These are phyloP conservation scores for Plasmodium malariae DNA, from an alignment of 169 alveolate genomes.

Conservation along the genomic window DNA sequence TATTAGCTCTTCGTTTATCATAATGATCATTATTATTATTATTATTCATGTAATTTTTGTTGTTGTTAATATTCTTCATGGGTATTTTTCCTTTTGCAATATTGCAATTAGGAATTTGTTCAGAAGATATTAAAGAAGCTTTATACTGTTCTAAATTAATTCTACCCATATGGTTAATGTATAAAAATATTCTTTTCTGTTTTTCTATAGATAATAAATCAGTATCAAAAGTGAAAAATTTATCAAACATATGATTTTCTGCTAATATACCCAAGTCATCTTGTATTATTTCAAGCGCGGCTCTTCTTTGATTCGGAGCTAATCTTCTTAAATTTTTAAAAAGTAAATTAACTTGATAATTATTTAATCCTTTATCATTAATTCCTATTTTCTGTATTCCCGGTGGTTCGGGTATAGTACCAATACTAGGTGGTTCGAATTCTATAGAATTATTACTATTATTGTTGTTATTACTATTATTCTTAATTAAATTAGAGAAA, in stretches of 20 bases:
- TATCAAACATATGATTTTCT: conserved; percentile 85
- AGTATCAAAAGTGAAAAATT: conserved; percentile 85
- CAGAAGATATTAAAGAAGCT: conserved; percentile 56
- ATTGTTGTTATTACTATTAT: conserved; percentile 3
- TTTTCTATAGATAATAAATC: conserved; percentile 88
- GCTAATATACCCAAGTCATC: conserved; percentile 91
- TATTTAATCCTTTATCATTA: conserved; percentile 87
- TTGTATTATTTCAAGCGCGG: conserved; percentile 90
- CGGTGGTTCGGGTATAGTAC: conserved; percentile 89
- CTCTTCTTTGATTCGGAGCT: conserved; percentile 90
- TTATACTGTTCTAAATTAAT: conserved; percentile 84
- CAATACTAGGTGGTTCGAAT: conserved; percentile 84
- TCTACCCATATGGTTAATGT: conserved; percentile 88
- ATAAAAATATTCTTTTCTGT: conserved; percentile 86
- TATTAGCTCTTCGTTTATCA: conserved; percentile 51
- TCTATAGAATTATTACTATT: conserved; percentile 18
- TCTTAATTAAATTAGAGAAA: background rate
- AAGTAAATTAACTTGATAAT: conserved; percentile 83
- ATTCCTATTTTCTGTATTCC: conserved; percentile 83
- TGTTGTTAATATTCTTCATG: conserved; percentile 9
- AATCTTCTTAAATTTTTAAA: conserved; percentile 83
- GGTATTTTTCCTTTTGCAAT: conserved; percentile 25
- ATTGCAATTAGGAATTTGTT: conserved; percentile 21
- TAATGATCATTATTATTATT: conserved; percentile 33
- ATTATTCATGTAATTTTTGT: conserved; percentile 26